Evolutionary conservation across 306 rosid species (phyloP).

Genomic region (Cucumis hystrix): DNA sequence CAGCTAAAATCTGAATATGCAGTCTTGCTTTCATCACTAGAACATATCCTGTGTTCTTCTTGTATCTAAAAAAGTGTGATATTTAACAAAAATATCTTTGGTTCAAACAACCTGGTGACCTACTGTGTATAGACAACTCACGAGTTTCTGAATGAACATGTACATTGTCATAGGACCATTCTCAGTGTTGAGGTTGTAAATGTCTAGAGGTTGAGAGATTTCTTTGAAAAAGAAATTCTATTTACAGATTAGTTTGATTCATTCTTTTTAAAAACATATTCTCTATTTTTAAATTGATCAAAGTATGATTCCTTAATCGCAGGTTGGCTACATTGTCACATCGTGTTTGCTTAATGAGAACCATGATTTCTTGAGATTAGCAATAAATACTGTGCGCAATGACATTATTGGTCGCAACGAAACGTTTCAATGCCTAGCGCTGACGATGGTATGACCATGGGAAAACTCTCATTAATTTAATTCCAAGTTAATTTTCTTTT

Average conservation of each 20-base stretch:
- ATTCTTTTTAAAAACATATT: background rate
- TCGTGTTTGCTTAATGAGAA: constrained; percentile 92
- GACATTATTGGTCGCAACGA: constrained; percentile 98
- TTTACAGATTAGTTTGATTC: background rate
- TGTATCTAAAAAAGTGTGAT: background rate
- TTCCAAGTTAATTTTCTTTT: background rate
- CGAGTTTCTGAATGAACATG: background rate
- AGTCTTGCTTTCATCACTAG: background rate
- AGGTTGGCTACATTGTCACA: constrained; percentile 99
- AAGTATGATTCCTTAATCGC: constrained; percentile 28
- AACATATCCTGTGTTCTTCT: background rate
- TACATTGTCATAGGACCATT: background rate
- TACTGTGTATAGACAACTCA: background rate
- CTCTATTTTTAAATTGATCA: constrained; percentile 7
- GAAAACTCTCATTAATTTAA: background rate
- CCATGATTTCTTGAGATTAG: constrained; percentile 98
- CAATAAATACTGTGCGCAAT: constrained; percentile 94
- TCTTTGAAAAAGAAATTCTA: background rate
- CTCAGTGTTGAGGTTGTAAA: background rate
- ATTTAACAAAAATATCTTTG: background rate
- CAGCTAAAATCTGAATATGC: background rate
- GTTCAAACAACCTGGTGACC: background rate
- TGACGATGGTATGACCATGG: constrained; percentile 81
- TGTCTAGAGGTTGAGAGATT: background rate
- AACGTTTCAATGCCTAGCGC: constrained; percentile 92